Percentiles rank a stretch among this genome's conserved stretches.
These are phyloP conservation scores for Aschersonia sp. DNA, from an alignment of 2,329 filamentous ascomycete genomes.

Conservation along the genomic window DNA sequence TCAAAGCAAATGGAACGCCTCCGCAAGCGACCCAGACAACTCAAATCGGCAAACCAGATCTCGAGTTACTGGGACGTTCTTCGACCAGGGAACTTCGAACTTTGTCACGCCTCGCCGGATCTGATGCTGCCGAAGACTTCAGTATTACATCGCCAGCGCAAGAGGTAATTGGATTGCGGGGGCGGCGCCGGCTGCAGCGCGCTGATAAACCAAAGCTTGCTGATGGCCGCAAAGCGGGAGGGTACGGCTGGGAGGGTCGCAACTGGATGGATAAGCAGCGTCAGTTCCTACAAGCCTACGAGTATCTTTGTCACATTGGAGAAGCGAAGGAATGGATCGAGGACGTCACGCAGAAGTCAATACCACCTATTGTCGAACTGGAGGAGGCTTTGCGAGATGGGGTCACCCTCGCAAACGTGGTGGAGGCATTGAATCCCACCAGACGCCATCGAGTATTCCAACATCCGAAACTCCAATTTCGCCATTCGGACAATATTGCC, in stretches of 20 bases:
- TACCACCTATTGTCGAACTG: slow-evolving; percentile 84
- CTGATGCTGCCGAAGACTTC: slow-evolving; percentile 64
- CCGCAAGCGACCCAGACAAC: slow-evolving; percentile 20
- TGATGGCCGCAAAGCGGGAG: slow-evolving; percentile 30
- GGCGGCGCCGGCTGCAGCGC: slow-evolving; percentile 69
- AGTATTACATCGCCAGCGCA: slow-evolving; percentile 62
- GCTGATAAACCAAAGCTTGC: slow-evolving; percentile 37
- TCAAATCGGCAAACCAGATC: slow-evolving; percentile 50
- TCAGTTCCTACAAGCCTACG: slow-evolving; percentile 91
- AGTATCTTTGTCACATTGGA: slow-evolving; percentile 96
- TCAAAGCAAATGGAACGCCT: slow-evolving; percentile 14
- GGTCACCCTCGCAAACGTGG: slow-evolving; percentile 85
- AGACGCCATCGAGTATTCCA: slow-evolving; percentile 71
- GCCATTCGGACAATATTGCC: slow-evolving; percentile 96
- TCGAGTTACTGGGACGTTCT: slow-evolving; percentile 73
- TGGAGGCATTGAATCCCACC: slow-evolving; percentile 73
- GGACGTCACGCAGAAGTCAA: slow-evolving; percentile 66
- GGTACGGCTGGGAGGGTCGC: slow-evolving; percentile 61
- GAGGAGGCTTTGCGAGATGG: slow-evolving; percentile 88
- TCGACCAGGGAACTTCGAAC: slow-evolving; percentile 82
- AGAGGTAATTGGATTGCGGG: slow-evolving; percentile 77
- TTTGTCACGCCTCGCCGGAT: slow-evolving; percentile 68
- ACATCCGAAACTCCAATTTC: slow-evolving; percentile 72
- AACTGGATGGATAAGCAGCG: slow-evolving; percentile 99
- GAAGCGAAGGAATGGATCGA: slow-evolving; percentile 99